These are phyloP conservation scores for Leersia perrieri DNA, from an alignment of 176 grass and related monocot species.

Conservation along the genomic window DNA sequence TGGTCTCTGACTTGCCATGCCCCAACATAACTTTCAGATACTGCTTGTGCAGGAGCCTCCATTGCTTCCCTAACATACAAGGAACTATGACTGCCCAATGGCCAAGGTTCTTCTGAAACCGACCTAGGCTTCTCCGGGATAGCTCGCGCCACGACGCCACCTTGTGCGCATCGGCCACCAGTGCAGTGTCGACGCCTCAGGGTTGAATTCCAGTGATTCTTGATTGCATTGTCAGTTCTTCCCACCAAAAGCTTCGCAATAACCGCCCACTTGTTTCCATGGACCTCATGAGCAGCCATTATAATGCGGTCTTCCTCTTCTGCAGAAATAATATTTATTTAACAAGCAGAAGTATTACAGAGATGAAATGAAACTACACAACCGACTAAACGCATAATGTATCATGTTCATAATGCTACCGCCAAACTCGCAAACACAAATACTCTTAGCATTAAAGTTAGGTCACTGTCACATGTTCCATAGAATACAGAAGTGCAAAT, in stretches of 20 bases:
- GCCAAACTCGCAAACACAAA: neutral
- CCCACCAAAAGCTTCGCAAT: constrained; percentile 88
- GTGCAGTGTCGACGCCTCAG: constrained; percentile 60
- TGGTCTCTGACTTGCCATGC: constrained; percentile 8
- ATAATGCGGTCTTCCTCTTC: constrained; percentile 93
- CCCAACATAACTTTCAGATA: constrained; percentile 31
- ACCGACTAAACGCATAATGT: neutral
- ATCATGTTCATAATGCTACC: neutral
- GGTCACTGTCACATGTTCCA: neutral
- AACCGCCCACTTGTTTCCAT: constrained; percentile 93
- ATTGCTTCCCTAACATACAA: constrained; percentile 36
- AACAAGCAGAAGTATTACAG: neutral
- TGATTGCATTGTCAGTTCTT: constrained; percentile 95
- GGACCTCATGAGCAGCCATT: constrained; percentile 71
- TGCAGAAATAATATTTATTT: constrained; percentile 44
- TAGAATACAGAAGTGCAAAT: constrained; percentile 6
- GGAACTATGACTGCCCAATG: constrained; percentile 42
- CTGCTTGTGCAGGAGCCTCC: constrained; percentile 36
- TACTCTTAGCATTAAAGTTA: neutral
- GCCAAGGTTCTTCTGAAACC: constrained; percentile 49
- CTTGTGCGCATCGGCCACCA: constrained; percentile 36
- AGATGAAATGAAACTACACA: neutral
- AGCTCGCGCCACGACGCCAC: constrained; percentile 37
- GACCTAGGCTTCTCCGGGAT: constrained; percentile 38
- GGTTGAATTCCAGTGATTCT: constrained; percentile 99